Conservation (phyloP, 106 monocot genomes). For the Dendrobium officinale region DNA sequence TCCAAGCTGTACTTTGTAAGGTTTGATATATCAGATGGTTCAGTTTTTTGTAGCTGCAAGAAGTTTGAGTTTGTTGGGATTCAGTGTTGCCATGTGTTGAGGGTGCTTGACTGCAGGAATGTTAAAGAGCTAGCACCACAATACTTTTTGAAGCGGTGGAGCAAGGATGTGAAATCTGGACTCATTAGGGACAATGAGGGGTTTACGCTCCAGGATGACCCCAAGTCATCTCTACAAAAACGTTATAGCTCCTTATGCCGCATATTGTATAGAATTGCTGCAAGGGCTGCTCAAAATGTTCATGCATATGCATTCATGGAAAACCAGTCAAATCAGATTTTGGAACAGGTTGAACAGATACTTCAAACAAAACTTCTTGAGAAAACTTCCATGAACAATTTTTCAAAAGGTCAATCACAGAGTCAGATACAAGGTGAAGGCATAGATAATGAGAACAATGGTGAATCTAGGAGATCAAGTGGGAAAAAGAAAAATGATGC, state of each 20-base stretch:
- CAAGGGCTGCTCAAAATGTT: neutral
- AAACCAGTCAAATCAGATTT: neutral
- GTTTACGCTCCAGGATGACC: neutral
- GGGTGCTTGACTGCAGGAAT: constrained; percentile 10
- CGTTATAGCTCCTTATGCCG: constrained; percentile 9
- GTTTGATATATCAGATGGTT: constrained; percentile 10
- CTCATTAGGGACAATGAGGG: neutral
- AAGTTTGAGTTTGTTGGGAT: constrained; percentile 12
- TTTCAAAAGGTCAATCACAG: constrained; percentile 4
- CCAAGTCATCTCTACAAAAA: neutral
- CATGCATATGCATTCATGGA: constrained; percentile 4
- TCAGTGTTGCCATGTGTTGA: constrained; percentile 9
- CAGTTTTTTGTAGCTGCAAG: constrained; percentile 10
- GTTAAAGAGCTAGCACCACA: constrained; percentile 7
- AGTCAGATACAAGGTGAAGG: neutral
- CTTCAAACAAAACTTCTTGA: constrained; percentile 6
- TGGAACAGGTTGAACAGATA: constrained; percentile 9
- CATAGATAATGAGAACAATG: constrained; percentile 3
- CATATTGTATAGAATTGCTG: constrained; percentile 6
- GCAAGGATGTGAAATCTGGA: constrained; percentile 11
- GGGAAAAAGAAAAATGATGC: constrained; percentile 11
- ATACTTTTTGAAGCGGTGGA: constrained; percentile 9
- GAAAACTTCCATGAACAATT: neutral
- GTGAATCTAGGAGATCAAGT: constrained; percentile 2
- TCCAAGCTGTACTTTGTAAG: constrained; percentile 9